Conservation (phyloP, 2,329 filamentous ascomycete species). For the Aspergillus arachidicola region DNA sequence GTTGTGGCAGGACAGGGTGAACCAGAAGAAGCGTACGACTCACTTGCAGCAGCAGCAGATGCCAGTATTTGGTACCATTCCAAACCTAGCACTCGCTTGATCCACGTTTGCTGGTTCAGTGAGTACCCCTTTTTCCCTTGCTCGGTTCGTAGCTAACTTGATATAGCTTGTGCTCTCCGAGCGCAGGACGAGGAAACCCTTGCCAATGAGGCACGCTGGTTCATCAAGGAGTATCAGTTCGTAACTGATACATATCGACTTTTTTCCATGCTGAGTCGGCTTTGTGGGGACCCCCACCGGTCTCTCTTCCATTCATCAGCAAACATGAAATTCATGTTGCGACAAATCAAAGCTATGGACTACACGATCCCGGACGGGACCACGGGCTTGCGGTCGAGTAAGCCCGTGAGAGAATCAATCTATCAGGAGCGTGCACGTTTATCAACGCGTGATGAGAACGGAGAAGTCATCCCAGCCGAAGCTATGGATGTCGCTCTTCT, state of each 20-base stretch:
- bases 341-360: constrained; percentile 90
- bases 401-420: constrained; percentile 43
- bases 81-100: constrained; percentile 67
- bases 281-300: constrained; percentile 67
- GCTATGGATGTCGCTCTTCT: constrained; percentile 78
- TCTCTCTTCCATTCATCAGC: constrained; percentile 74
- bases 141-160: constrained; percentile 9
- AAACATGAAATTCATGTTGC: constrained; percentile 85
- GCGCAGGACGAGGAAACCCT: constrained; percentile 76
- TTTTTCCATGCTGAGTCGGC: constrained; percentile 74
- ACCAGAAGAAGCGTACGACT: constrained; percentile 73
- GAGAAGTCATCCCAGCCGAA: constrained; percentile 38
- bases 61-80: constrained; percentile 81
- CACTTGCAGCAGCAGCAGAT: constrained; percentile 75
- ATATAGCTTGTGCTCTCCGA: constrained; percentile 74
- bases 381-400: constrained; percentile 31
- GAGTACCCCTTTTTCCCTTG: constrained; percentile 33
- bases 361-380: constrained; percentile 61
- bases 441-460: constrained; percentile 40
- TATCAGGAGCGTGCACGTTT: constrained; percentile 48
- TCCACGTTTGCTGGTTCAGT: constrained; percentile 77
- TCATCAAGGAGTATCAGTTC: constrained; percentile 80
- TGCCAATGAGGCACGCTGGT: constrained; percentile 74
- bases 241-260: constrained; percentile 82
- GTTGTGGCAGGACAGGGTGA: constrained; percentile 70